These are phyloP conservation scores for Fomitopsis serialis DNA, from an alignment of 768 basidiomycete species.

Conservation along the genomic window DNA sequence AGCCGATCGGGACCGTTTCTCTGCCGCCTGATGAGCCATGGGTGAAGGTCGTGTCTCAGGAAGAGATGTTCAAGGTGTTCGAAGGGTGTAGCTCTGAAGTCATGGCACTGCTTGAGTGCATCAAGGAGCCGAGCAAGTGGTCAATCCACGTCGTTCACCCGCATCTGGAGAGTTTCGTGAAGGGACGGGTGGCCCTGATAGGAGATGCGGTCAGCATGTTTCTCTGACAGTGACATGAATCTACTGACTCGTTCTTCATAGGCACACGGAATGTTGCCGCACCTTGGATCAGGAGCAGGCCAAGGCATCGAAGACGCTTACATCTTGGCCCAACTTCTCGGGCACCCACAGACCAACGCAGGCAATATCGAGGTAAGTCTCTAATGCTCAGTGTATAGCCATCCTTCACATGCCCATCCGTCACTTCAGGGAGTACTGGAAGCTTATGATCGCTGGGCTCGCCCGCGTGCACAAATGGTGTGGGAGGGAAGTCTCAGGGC, in stretches of 20 bases:
- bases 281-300: constrained; percentile 53
- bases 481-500: constrained; percentile 33
- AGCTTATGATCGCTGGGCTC: constrained; percentile 40
- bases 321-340: constrained; percentile 40
- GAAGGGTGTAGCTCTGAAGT: constrained; percentile 44
- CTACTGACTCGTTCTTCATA: neutral
- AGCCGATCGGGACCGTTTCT: constrained; percentile 13
- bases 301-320: constrained; percentile 57
- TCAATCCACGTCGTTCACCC: constrained; percentile 44
- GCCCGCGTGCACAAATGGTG: constrained; percentile 46
- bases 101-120: constrained; percentile 33
- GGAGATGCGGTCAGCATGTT: constrained; percentile 38
- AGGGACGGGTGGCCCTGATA: constrained; percentile 41
- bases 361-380: constrained; percentile 37
- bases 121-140: constrained; percentile 46
- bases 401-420: neutral
- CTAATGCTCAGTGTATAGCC: neutral
- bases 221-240: no score
- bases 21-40: constrained; percentile 21
- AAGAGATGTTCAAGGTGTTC: constrained; percentile 40
- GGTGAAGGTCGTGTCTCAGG: constrained; percentile 34
- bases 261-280: constrained; percentile 56
- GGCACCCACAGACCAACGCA: constrained; percentile 33
- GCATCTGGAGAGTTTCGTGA: constrained; percentile 38
- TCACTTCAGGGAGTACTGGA: constrained; percentile 36